Evolutionary conservation across 805 yeast genomes (phyloP), one percentile per base, ranked within the genome.

Genomic region (Kregervanrija fluxuum): DNA sequence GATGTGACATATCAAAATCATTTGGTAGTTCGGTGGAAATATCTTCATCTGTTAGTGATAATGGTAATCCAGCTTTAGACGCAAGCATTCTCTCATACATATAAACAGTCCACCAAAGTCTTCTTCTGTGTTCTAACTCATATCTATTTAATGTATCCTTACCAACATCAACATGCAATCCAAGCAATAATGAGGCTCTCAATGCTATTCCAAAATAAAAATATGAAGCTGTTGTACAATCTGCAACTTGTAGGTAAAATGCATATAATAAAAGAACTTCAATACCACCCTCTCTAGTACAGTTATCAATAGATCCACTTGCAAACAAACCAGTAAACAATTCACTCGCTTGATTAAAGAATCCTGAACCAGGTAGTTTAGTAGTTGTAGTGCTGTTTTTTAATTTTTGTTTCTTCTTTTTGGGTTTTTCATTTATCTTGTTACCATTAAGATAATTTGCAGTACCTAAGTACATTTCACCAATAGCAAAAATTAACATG

Each of bases 121-220:
- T 46, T 42, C 69, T 51, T 38, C 69, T 50, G 55, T 77, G 82
- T 47, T 77, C 82, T 47, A 77, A 57, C 48, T 77, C 80, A 52
- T 70, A 75, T 32, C 79, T 56, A 50, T 71, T 71, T 40, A 75
- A 53, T 30, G 67, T 61, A 49, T 80, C 87, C 53, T 79, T 77
- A 48, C 83, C 90, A 8, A 87, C 81, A 64, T 85, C 93, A 2
- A 85, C 93, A 60, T 85, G 95, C 79, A 83, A 74, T 2, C 95
- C 95, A 22, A 84, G 61, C 39, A 84, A 78, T 44, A 85, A 66
- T 8, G 88, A 79, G 0, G 90, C 79, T 46, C 90, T 68, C 33
- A 85, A 60, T 0, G 91, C 91, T 47, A 81, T 71, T 3, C 90
- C 90, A 62, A 85, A 82, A 61, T 84, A 85, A 55, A 85, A 82